Evolutionary conservation across 1,284 basidiomycete species (phyloP).

Genomic region (Inonotus obliquus): DNA sequence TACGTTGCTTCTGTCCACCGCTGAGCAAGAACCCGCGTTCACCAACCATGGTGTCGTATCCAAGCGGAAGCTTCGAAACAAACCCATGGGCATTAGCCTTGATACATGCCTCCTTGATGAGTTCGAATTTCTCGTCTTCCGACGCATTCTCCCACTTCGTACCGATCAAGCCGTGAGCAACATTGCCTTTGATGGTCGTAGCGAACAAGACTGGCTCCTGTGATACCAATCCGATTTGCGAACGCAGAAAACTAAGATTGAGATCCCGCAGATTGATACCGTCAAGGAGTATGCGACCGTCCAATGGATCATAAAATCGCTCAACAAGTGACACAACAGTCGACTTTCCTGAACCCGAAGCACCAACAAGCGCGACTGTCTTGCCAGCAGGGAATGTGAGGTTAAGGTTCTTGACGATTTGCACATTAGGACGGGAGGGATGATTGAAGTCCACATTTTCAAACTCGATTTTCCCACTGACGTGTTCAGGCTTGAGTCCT

Average conservation of each 20-base stretch:
- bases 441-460: conserved; percentile 86
- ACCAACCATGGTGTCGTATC: conserved; percentile 90
- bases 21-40: conserved; percentile 90
- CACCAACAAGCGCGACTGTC: conserved; percentile 86
- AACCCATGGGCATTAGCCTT: conserved; percentile 93
- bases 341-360: conserved; percentile 87
- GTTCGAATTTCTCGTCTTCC: conserved; percentile 71
- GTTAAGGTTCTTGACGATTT: conserved; percentile 73
- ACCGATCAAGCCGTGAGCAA: conserved; percentile 87
- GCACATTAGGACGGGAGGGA: conserved; percentile 83
- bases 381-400: conserved; percentile 71
- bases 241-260: conserved; percentile 85
- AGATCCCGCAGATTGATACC: conserved; percentile 73
- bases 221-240: conserved; percentile 86
- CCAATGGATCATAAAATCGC: conserved; percentile 84
- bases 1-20: conserved; percentile 90
- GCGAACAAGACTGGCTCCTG: conserved; percentile 91
- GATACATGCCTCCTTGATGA: conserved; percentile 85
- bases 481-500: conserved; percentile 69
- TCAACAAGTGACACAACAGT: conserved; percentile 77
- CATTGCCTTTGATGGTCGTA: conserved; percentile 73
- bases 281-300: conserved; percentile 74
- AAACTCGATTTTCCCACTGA: conserved; percentile 74
- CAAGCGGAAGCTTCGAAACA: conserved; percentile 77
- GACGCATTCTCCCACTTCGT: conserved; percentile 66